phyloP scores from a whole-genome alignment of 2,329 filamentous ascomycete species.

The Bisporella sp. region DNA sequence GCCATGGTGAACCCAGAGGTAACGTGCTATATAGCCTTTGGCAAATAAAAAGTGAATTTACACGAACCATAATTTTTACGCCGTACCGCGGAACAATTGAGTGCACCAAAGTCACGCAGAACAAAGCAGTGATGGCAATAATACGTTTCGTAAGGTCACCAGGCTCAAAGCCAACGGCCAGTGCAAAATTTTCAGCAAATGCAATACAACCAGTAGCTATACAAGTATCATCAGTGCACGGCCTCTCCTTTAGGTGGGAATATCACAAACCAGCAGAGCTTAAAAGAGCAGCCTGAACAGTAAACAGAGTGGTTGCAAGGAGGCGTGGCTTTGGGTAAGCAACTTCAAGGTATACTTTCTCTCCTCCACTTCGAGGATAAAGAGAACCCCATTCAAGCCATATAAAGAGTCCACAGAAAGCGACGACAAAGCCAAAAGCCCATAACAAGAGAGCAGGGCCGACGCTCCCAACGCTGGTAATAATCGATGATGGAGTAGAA shows the following conservation, averaged over 20 bases:
- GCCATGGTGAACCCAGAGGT: no score
- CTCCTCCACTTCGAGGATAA: constrained; percentile 40
- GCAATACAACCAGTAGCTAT: constrained; percentile 45
- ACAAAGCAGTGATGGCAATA: constrained; percentile 37
- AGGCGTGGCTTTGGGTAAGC: constrained; percentile 44
- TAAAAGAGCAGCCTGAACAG: constrained; percentile 41
- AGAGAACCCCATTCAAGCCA: constrained; percentile 40
- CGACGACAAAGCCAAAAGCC: constrained; percentile 42
- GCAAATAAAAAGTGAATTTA: no score
- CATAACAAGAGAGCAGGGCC: constrained; percentile 47
- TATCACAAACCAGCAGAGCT: constrained; percentile 29
- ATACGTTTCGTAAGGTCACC: constrained; percentile 45
- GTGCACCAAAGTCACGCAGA: constrained; percentile 32
- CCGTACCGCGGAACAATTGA: no score
- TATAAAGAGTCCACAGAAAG: constrained; percentile 38
- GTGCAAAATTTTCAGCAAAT: constrained; percentile 42
- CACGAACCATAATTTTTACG: no score
- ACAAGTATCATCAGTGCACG: constrained; percentile 3
- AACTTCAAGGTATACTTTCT: constrained; percentile 46
- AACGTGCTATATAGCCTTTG: no score
- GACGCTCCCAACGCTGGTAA: constrained; percentile 45
- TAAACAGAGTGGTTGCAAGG: constrained; percentile 46
- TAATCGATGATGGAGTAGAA: constrained; percentile 50
- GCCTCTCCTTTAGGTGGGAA: no score
- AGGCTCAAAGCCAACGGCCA: constrained; percentile 31